Evolutionary conservation across 139 green algal species (phyloP).

Genomic region (Deuterostichococcus epilithicus): DNA sequence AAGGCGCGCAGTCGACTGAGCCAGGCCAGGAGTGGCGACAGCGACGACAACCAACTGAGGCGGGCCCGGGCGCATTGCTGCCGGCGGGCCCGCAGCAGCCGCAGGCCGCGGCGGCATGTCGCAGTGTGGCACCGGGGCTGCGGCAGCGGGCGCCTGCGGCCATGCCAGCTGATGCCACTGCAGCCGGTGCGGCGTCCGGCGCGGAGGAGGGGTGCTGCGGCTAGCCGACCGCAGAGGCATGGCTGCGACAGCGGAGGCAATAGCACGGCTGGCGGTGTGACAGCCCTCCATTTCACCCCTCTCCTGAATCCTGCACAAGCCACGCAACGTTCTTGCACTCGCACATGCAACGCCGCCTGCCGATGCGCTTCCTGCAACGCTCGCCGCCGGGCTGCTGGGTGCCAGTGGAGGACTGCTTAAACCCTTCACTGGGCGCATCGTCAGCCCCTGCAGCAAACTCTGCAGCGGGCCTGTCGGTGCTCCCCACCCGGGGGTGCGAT

Average conservation of each 20-base stretch:
- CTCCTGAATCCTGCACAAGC: background rate
- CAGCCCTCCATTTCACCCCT: no score
- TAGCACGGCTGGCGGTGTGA: no score
- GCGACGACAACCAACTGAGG: background rate
- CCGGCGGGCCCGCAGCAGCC: constrained; percentile 1
- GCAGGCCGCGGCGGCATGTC: no score
- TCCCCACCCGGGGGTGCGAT: no score
- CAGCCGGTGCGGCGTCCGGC: background rate
- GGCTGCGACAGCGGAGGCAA: no score
- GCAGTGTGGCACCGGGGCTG: no score
- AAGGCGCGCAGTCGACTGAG: background rate
- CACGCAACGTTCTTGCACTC: constrained; percentile 46
- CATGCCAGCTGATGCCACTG: background rate
- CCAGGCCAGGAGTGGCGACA: background rate
- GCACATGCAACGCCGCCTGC: constrained; percentile 32
- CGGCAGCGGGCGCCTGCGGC: background rate
- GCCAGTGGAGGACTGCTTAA: background rate
- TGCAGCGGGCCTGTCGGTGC: no score
- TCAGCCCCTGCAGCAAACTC: no score
- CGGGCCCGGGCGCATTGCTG: no score
- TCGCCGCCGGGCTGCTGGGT: constrained; percentile 34
- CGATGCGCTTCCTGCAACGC: constrained; percentile 56
- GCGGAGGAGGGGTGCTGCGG: no score
- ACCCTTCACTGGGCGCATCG: background rate
- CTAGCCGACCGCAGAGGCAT: no score